Percentiles rank a stretch among this genome's conserved stretches.
These are phyloP conservation scores for Sophora flavescens DNA, from an alignment of 306 rosid species.

Conservation along the genomic window DNA sequence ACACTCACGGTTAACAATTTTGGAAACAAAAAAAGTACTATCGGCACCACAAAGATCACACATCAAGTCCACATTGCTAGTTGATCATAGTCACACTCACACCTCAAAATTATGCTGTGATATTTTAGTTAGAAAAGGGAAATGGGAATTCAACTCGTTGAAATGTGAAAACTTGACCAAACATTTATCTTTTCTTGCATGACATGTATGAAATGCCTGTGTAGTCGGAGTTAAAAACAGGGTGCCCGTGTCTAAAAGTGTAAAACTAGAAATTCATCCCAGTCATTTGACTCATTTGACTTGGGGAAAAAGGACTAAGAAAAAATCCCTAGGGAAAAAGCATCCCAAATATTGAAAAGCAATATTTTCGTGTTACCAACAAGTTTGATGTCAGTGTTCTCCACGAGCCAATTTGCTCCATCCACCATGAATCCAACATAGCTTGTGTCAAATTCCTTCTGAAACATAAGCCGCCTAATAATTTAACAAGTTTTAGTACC, in stretches of 20 bases:
- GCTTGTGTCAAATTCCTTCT: slow-evolving; percentile 64
- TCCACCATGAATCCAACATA: slow-evolving; percentile 71
- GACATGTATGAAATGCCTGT: background rate
- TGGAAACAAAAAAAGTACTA: background rate
- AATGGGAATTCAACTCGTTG: background rate
- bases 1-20: background rate
- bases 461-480: slow-evolving; percentile 72
- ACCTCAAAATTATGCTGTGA: background rate
- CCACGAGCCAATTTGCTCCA: slow-evolving; percentile 81
- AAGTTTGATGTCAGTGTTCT: slow-evolving; percentile 80
- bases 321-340: background rate
- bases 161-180: background rate
- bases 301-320: background rate
- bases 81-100: background rate
- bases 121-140: background rate
- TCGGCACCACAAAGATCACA: background rate
- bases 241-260: background rate
- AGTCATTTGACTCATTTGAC: background rate
- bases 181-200: background rate
- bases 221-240: background rate
- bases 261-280: background rate
- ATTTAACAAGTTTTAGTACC: slow-evolving; percentile 31
- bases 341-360: background rate
- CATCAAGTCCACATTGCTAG: background rate
- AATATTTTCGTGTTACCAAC: slow-evolving; percentile 51